Evolutionary conservation across 441 rosid genomes (phyloP).

Genomic region (Lepidium campestre): DNA sequence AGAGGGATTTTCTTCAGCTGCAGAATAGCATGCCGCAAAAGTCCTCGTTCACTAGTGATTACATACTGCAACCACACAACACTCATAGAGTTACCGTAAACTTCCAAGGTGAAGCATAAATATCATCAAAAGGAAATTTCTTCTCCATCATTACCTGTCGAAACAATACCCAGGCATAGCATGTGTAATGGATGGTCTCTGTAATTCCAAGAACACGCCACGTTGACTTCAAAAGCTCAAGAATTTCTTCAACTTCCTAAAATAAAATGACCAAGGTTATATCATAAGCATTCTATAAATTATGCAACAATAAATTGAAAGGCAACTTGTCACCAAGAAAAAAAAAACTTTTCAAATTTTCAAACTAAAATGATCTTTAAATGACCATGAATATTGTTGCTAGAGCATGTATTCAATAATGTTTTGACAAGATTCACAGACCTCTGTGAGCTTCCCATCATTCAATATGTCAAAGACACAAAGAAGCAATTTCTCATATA

Average conservation of each 20-base stretch:
- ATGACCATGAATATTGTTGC: neutral
- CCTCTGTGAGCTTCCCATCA: conserved; percentile 96
- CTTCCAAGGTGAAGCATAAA: conserved; percentile 5
- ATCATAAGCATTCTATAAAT: conserved; percentile 10
- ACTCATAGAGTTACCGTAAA: conserved; percentile 1
- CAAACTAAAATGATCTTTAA: neutral
- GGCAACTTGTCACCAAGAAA: neutral
- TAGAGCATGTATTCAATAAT: neutral
- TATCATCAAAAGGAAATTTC: neutral
- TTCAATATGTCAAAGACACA: conserved; percentile 92
- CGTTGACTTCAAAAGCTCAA: conserved; percentile 91
- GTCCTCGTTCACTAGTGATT: conserved; percentile 76
- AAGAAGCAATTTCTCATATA: conserved; percentile 89
- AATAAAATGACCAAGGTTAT: conserved; percentile 12
- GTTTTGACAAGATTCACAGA: conserved; percentile 31
- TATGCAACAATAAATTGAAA: neutral
- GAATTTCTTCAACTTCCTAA: conserved; percentile 98
- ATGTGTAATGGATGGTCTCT: conserved; percentile 92
- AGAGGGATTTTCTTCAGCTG: conserved; percentile 87
- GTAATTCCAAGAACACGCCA: conserved; percentile 97
- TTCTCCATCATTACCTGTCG: conserved; percentile 69
- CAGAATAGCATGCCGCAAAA: conserved; percentile 79
- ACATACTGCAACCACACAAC: conserved; percentile 64
- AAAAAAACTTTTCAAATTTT: conserved; percentile 1
- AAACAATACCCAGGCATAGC: conserved; percentile 87